Evolutionary conservation across 805 yeast species (phyloP).

Genomic region (Yamadazyma laniorum): DNA sequence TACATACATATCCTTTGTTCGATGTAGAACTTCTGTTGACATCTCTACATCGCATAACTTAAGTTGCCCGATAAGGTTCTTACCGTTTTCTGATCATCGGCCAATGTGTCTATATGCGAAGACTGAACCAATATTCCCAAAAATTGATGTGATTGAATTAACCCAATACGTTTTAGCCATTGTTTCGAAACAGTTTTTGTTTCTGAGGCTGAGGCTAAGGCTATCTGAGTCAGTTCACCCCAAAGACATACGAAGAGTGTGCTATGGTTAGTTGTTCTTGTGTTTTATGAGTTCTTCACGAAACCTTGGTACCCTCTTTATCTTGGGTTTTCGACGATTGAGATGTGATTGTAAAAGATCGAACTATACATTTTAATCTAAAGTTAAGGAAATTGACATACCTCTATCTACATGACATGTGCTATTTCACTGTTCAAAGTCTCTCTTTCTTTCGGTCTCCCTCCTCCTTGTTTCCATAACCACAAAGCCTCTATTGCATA

Average conservation of each 20-base stretch:
- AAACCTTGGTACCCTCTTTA: not conserved
- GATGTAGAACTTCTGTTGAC: not conserved
- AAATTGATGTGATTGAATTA: not conserved
- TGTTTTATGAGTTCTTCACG: slow-evolving; percentile 2
- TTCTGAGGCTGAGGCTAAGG: too few species aligned
- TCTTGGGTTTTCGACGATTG: not conserved
- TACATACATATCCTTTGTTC: not conserved
- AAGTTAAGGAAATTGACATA: not conserved
- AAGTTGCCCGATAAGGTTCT: slow-evolving; percentile 42
- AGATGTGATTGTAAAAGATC: not conserved
- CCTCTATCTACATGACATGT: slow-evolving; percentile 8
- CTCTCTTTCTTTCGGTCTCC: slow-evolving; percentile 23
- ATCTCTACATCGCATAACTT: slow-evolving; percentile 24
- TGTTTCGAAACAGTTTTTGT: not conserved
- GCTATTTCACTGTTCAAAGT: slow-evolving; percentile 24
- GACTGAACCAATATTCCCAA: slow-evolving; percentile 16
- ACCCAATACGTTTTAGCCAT: not conserved
- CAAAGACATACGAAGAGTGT: not conserved
- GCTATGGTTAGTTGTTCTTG: not conserved
- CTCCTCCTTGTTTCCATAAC: slow-evolving; percentile 71
- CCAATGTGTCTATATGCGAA: slow-evolving; percentile 51
- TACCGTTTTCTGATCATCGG: slow-evolving; percentile 33
- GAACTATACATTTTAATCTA: too few species aligned
- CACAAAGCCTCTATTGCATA: slow-evolving; percentile 90
- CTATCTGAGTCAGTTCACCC: not conserved